Conservation (phyloP, 805 yeast species). For the Yamadazyma paraphyllophila region DNA sequence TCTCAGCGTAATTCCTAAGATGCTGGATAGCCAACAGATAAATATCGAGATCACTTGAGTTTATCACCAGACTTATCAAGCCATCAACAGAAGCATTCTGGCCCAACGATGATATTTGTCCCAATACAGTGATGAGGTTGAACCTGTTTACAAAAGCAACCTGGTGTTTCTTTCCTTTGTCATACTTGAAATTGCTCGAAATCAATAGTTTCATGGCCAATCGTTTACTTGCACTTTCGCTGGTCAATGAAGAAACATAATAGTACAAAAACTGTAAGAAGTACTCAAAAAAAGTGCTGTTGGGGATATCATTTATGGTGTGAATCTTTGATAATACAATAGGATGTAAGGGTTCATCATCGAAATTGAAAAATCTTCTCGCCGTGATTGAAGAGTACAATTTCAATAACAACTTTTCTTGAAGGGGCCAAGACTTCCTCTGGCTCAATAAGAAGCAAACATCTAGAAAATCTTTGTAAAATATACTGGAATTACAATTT, state of each 20-base stretch:
- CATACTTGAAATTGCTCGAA: slow-evolving; percentile 35
- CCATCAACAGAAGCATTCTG: slow-evolving; percentile 27
- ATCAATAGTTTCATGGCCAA: slow-evolving; percentile 36
- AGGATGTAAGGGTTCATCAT: slow-evolving; percentile 31
- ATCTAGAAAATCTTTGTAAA: slow-evolving; percentile 28
- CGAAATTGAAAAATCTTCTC: slow-evolving; percentile 35
- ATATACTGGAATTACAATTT: slow-evolving; percentile 15
- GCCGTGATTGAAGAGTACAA: slow-evolving; percentile 30
- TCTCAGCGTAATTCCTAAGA: slow-evolving; percentile 18
- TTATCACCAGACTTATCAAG: slow-evolving; percentile 23
- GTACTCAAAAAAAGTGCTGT: slow-evolving; percentile 30
- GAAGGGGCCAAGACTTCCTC: slow-evolving; percentile 15
- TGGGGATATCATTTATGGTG: slow-evolving; percentile 27
- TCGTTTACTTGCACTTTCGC: slow-evolving; percentile 21
- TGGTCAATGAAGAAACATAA: slow-evolving; percentile 27
- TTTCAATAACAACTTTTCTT: slow-evolving; percentile 28
- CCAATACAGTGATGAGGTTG: slow-evolving; percentile 33
- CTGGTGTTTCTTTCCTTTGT: slow-evolving; percentile 23
- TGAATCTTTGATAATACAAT: slow-evolving; percentile 15
- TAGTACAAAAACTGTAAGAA: slow-evolving; percentile 36
- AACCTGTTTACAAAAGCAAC: slow-evolving; percentile 37
- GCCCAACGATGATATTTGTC: slow-evolving; percentile 34
- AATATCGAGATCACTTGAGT: slow-evolving; percentile 23
- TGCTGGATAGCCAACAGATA: slow-evolving; percentile 23
- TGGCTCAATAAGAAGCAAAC: slow-evolving; percentile 24